Evolutionary conservation across 75 land plant species (phyloP).

Genomic region (Pseudotsuga menziesii): DNA sequence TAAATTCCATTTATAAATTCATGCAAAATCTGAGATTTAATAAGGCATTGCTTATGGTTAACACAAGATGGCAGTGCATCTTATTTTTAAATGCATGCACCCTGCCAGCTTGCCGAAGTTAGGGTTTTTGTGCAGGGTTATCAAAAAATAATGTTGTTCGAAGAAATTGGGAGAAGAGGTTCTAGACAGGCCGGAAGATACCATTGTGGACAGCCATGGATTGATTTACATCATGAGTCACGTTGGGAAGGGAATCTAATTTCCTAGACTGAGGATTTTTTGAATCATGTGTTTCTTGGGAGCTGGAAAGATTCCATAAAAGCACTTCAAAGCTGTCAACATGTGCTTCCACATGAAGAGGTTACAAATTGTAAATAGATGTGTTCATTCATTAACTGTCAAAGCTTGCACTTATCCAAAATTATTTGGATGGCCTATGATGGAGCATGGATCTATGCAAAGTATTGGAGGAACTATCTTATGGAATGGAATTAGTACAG

Average conservation of each 20-base stretch:
- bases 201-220: too few species aligned
- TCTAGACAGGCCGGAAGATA: too few species aligned
- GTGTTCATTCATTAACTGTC: slow-evolving; percentile 62
- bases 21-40: too few species aligned
- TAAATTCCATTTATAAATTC: too few species aligned
- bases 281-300: slow-evolving; percentile 66
- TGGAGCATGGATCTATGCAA: slow-evolving; percentile 64
- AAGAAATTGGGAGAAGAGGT: too few species aligned
- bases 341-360: slow-evolving; percentile 58
- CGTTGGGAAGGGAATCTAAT: slow-evolving; percentile 82
- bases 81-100: too few species aligned
- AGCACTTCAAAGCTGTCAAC: slow-evolving; percentile 72
- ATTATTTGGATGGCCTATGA: slow-evolving; percentile 73
- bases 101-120: too few species aligned
- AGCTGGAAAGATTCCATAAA: slow-evolving; percentile 71
- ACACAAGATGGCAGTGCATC: too few species aligned
- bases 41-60: too few species aligned
- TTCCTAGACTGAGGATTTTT: slow-evolving; percentile 56
- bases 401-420: slow-evolving; percentile 82
- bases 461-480: slow-evolving; percentile 83
- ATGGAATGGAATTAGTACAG: slow-evolving; percentile 95
- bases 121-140: too few species aligned
- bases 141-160: too few species aligned
- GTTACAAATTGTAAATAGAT: slow-evolving; percentile 56
- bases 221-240: too few species aligned